Percentiles rank a stretch among this genome's conserved stretches.
These are phyloP conservation scores for Lojkania enalia DNA, from an alignment of 2,329 filamentous ascomycete genomes.

Conservation along the genomic window DNA sequence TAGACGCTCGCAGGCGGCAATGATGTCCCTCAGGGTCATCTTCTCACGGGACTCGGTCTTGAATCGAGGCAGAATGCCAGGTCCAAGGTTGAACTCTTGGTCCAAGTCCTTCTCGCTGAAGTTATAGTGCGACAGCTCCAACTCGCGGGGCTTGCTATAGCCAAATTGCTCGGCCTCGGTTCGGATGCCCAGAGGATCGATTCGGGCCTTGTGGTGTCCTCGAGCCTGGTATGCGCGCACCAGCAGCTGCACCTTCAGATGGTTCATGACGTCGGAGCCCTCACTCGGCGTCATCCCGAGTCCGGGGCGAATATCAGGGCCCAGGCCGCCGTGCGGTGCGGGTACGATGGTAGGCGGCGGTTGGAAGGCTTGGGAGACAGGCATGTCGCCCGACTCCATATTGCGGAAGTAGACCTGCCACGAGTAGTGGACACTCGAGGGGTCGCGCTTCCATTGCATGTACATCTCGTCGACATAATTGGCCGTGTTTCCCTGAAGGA, in stretches of 20 bases:
- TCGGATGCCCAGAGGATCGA: conserved; percentile 93
- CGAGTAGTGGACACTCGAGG: conserved; percentile 90
- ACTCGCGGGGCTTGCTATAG: conserved; percentile 86
- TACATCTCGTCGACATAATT: conserved; percentile 99
- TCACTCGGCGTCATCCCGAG: conserved; percentile 66
- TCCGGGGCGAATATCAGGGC: conserved; percentile 69
- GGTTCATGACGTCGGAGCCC: conserved; percentile 86
- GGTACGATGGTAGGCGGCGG: conserved; percentile 92
- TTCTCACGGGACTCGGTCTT: conserved; percentile 85
- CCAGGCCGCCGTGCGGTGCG: conserved; percentile 75
- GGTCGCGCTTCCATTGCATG: conserved; percentile 93
- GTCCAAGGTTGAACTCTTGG: conserved; percentile 86
- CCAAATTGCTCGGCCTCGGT: conserved; percentile 82
- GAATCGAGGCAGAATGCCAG: conserved; percentile 93
- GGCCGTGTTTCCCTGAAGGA: conserved; percentile 93
- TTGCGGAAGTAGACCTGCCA: conserved; percentile 99
- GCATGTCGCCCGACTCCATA: conserved; percentile 98
- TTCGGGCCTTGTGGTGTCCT: conserved; percentile 97
- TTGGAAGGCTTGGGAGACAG: conserved; percentile 94
- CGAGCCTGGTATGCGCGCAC: conserved; percentile 97
- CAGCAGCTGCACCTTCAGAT: conserved; percentile 96
- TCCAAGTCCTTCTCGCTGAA: conserved; percentile 95
- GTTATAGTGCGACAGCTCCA: conserved; percentile 89
- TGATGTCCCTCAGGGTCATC: conserved; percentile 95
- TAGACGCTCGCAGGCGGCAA: conserved; percentile 88